Evolutionary conservation across 2,329 filamentous ascomycete species (phyloP).

Genomic region (Byssoonygena ceratinophila): DNA sequence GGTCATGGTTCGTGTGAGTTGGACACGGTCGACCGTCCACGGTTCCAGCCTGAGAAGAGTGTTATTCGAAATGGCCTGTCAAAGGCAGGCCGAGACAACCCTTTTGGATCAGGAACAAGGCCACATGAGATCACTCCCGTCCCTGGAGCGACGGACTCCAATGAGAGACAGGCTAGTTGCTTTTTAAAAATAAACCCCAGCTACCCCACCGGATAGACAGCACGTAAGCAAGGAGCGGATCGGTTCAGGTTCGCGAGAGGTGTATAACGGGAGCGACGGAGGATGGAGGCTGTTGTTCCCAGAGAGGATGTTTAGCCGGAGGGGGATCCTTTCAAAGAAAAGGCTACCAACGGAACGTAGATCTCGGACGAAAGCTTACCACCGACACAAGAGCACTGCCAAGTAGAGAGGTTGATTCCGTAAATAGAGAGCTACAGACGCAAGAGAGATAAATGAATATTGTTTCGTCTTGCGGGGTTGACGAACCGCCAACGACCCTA

Average conservation of each 20-base stretch:
- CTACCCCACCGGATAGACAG: not conserved
- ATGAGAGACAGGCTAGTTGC: not conserved
- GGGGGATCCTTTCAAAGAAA: not conserved
- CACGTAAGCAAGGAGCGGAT: not conserved
- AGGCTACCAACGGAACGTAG: slow-evolving; percentile 2
- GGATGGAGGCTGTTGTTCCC: not conserved
- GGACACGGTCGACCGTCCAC: not conserved
- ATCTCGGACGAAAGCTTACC: slow-evolving; percentile 8
- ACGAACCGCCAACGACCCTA: not conserved
- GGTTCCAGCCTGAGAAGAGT: not conserved
- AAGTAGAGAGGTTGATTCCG: not conserved
- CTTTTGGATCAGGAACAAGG: slow-evolving; percentile 1
- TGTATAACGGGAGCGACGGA: not conserved
- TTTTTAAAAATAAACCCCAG: slow-evolving; percentile 6
- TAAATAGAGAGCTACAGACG: not conserved
- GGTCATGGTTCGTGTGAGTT: slow-evolving; percentile 38
- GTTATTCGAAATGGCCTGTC: not conserved
- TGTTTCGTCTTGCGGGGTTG: slow-evolving; percentile 2
- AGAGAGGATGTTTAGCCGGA: slow-evolving; percentile 11
- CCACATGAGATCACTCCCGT: slow-evolving; percentile 4
- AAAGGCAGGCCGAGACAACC: not conserved
- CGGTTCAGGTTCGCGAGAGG: not conserved
- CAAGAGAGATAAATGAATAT: not conserved
- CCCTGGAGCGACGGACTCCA: not conserved
- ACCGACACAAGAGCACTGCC: not conserved